Percentiles rank a stretch among this genome's conserved stretches.
phyloP scores from a whole-genome alignment of 1,284 basidiomycete species.

The Caloboletus inedulis region DNA sequence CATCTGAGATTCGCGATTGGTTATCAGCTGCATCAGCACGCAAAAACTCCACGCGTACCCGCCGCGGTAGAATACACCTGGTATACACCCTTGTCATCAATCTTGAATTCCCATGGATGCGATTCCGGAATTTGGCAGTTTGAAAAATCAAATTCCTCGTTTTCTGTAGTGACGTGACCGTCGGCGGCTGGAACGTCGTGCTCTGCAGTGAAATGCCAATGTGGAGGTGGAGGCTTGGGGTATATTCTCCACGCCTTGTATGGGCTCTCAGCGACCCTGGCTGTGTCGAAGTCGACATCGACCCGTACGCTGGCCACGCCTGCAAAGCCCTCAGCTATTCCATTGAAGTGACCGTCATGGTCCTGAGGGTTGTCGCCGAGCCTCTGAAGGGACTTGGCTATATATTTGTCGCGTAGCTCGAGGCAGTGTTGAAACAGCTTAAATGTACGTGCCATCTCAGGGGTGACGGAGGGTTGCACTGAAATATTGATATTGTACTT shows the following conservation, averaged over 20 bases:
- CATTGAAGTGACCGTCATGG: conserved; percentile 73
- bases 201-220: conserved; percentile 82
- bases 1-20: conserved; percentile 18
- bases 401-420: conserved; percentile 90
- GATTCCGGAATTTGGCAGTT: conserved; percentile 68
- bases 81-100: conserved; percentile 86
- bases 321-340: conserved; percentile 54
- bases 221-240: conserved; percentile 86
- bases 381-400: conserved; percentile 77
- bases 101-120: conserved; percentile 60
- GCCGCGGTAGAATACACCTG: conserved; percentile 64
- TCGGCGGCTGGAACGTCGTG: conserved; percentile 49
- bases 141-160: conserved; percentile 64
- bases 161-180: conserved; percentile 34
- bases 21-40: background rate
- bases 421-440: conserved; percentile 76
- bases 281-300: conserved; percentile 45
- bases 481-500: conserved; percentile 14
- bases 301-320: conserved; percentile 69
- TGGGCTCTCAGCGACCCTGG: conserved; percentile 32
- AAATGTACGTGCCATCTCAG: conserved; percentile 55
- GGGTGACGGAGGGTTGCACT: conserved; percentile 42
- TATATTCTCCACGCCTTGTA: conserved; percentile 80
- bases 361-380: conserved; percentile 91
- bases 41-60: conserved; percentile 33